Conservation (phyloP, 164 flowering plant species). For the Magnolia kwangsiensis region DNA sequence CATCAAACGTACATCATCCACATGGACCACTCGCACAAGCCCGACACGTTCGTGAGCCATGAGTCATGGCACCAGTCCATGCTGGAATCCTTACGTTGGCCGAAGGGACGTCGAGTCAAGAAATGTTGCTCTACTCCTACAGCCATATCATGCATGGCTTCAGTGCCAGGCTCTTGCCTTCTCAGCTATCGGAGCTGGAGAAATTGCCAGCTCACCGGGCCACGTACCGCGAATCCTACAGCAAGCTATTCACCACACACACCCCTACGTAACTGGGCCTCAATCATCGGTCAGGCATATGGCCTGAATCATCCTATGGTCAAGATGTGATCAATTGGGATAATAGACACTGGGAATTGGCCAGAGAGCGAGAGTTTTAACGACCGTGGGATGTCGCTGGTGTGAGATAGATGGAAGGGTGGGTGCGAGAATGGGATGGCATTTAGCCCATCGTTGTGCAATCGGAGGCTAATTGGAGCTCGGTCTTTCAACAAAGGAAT, state of each 20-base stretch:
- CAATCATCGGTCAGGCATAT: constrained; percentile 8
- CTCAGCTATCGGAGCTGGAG: constrained; percentile 20
- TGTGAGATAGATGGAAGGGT: constrained; percentile 30
- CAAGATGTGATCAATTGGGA: constrained; percentile 26
- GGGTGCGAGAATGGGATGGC: constrained; percentile 21
- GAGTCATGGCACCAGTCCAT: constrained; percentile 21
- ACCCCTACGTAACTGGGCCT: constrained; percentile 22
- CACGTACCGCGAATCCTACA: constrained; percentile 11
- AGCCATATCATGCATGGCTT: constrained; percentile 30
- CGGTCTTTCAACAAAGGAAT: constrained; percentile 35
- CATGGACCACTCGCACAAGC: constrained; percentile 23
- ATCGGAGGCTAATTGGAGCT: constrained; percentile 45
- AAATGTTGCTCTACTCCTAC: constrained; percentile 20
- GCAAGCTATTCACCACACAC: constrained; percentile 22
- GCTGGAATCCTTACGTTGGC: constrained; percentile 14
- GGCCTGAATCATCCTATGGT: constrained; percentile 26
- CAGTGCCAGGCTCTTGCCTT: constrained; percentile 20
- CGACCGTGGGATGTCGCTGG: constrained; percentile 16
- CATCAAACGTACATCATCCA: constrained; percentile 22
- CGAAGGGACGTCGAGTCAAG: not conserved
- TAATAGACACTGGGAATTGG: constrained; percentile 25
- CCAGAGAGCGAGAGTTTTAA: constrained; percentile 21
- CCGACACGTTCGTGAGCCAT: constrained; percentile 13
- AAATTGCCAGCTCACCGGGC: constrained; percentile 19
- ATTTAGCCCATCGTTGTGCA: constrained; percentile 20